Evolutionary conservation across 2,329 filamentous ascomycete genomes (phyloP).

Genomic region (Neopestalotiopsis rosae): DNA sequence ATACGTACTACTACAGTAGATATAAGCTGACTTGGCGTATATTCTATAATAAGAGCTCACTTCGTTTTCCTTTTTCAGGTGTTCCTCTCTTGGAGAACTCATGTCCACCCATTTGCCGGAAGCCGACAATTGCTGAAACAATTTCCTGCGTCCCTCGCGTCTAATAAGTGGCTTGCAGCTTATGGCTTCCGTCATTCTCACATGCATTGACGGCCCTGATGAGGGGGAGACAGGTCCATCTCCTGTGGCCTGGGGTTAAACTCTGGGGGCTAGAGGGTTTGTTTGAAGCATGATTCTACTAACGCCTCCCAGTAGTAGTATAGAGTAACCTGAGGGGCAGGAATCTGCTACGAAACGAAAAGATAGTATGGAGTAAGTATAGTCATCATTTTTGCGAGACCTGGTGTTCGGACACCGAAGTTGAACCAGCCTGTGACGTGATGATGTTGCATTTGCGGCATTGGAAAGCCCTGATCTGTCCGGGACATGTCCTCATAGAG

Average conservation of each 20-base stretch:
- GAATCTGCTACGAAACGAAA: no score
- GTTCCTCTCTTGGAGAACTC: not conserved
- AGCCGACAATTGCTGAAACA: not conserved
- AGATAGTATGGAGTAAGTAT: no score
- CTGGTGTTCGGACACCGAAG: not conserved
- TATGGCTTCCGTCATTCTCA: constrained; percentile 1
- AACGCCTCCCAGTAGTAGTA: not conserved
- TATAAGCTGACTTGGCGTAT: not conserved
- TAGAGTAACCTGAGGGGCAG: not conserved
- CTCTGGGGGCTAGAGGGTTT: not conserved
- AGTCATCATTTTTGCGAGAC: not conserved
- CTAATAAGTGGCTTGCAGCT: not conserved
- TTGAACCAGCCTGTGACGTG: not conserved
- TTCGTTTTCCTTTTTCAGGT: not conserved
- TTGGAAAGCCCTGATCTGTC: not conserved
- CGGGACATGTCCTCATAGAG: not conserved
- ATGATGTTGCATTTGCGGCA: not conserved
- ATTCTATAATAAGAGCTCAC: constrained; percentile 1
- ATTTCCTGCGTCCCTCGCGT: not conserved
- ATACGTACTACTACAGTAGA: not conserved
- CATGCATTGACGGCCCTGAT: not conserved
- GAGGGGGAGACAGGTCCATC: not conserved
- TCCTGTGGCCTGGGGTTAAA: not conserved
- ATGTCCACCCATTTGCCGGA: not conserved
- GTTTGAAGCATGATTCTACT: not conserved